Conservation (phyloP, 2,329 filamentous ascomycete species). For the Fusarium keratoplasticum region DNA sequence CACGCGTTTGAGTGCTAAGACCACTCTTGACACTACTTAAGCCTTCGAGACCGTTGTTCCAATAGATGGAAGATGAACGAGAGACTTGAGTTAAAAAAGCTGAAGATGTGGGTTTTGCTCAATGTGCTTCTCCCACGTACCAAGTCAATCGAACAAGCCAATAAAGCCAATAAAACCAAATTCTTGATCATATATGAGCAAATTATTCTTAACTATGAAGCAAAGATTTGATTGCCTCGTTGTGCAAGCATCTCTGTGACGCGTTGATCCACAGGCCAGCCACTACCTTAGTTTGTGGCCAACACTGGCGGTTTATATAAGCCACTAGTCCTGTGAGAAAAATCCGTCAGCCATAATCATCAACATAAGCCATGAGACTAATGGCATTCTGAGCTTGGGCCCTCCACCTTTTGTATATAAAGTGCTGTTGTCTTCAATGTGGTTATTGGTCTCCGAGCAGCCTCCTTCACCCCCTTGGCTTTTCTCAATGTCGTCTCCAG, state of each 20-base stretch:
- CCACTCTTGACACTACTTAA: no score
- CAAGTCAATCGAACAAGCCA: neutral
- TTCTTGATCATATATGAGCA: neutral
- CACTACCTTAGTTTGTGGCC: neutral
- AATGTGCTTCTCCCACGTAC: neutral
- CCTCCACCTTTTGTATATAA: neutral
- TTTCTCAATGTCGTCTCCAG: neutral
- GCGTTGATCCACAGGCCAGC: neutral
- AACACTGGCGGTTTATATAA: neutral
- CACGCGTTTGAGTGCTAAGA: no score
- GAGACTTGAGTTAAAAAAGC: no score
- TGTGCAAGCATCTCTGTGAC: neutral
- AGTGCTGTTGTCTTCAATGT: neutral
- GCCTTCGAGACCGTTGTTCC: no score
- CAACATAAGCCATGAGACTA: neutral
- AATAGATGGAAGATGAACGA: no score
- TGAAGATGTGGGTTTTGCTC: neutral
- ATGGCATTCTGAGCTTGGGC: neutral
- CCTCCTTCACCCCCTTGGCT: neutral
- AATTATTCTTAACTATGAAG: neutral
- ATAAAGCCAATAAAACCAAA: neutral
- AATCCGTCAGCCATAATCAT: neutral
- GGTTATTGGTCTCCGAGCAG: neutral
- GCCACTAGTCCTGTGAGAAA: neutral
- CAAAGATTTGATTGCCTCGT: neutral